A percentile compares a stretch with the other conserved stretches of the same genome.
Evolutionary conservation across 495 filamentous ascomycete species (phyloP).

Genomic region (Podospora appendiculata): DNA sequence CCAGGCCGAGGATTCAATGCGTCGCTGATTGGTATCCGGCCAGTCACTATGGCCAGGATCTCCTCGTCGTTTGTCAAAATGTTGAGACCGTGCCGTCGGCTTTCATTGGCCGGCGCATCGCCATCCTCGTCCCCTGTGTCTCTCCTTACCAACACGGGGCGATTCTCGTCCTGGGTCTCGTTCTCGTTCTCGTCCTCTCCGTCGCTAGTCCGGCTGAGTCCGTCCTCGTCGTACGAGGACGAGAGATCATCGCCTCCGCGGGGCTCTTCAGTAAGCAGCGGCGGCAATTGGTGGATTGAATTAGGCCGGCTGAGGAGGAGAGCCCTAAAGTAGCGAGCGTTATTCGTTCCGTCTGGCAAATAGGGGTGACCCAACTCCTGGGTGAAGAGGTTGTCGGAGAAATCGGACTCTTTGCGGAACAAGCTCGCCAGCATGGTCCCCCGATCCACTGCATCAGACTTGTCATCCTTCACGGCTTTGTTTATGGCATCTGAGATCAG

Average conservation of each 20-base stretch:
- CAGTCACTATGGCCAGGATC: neutral
- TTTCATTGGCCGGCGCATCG: neutral
- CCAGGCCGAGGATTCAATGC: neutral
- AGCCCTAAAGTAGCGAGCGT: constrained; percentile 30
- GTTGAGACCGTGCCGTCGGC: neutral
- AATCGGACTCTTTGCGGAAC: constrained; percentile 21
- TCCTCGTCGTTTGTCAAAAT: neutral
- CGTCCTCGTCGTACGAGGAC: constrained; percentile 12
- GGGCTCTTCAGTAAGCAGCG: constrained; percentile 27
- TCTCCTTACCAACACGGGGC: neutral
- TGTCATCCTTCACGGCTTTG: constrained; percentile 31
- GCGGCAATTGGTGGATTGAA: constrained; percentile 26
- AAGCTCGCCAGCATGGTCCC: constrained; percentile 33
- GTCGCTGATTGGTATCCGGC: neutral
- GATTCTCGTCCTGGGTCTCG: constrained; percentile 2
- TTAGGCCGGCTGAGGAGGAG: constrained; percentile 35
- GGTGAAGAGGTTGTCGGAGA: constrained; percentile 26
- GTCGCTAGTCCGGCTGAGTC: constrained; percentile 11
- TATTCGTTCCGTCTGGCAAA: neutral
- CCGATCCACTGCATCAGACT: constrained; percentile 30
- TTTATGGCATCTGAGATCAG: constrained; percentile 46
- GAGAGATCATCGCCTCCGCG: constrained; percentile 19
- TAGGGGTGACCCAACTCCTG: constrained; percentile 3
- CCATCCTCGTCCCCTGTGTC: neutral
- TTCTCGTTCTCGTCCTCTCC: constrained; percentile 15